phyloP scores from a whole-genome alignment of 148 eudicot genomes.

The Euryodendron excelsum region DNA sequence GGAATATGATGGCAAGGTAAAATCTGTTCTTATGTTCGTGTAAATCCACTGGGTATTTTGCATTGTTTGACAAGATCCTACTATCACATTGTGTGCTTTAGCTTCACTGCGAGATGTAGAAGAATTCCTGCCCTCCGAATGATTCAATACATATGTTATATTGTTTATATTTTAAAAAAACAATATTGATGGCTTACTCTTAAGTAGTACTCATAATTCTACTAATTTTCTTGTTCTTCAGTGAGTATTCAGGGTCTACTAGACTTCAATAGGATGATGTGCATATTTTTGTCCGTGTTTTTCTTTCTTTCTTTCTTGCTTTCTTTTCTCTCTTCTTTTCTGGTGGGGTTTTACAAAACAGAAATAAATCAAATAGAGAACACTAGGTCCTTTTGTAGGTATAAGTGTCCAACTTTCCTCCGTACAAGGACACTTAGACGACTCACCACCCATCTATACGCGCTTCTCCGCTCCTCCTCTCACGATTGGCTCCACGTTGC shows the following conservation, averaged over 20 bases:
- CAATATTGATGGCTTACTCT: too few species aligned
- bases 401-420: too few species aligned
- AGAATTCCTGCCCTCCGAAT: not conserved
- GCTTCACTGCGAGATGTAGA: not conserved
- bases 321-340: not conserved
- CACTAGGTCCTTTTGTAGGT: not conserved
- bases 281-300: not conserved
- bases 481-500: too few species aligned
- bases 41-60: not conserved
- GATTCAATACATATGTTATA: too few species aligned
- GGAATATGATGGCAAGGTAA: conserved; percentile 97
- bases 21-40: not conserved
- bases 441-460: too few species aligned
- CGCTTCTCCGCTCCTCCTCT: too few species aligned
- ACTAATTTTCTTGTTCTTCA: not conserved
- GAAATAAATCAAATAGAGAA: not conserved
- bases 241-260: not conserved
- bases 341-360: not conserved
- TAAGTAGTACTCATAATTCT: not conserved
- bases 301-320: not conserved
- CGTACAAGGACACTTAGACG: too few species aligned
- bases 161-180: not conserved
- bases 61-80: not conserved
- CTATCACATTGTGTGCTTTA: not conserved
- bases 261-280: not conserved